Evolutionary conservation across 768 basidiomycete species (phyloP), one percentile per base, ranked within the genome.

Genomic region (Tylopilus plumbeoviolaceoides): DNA sequence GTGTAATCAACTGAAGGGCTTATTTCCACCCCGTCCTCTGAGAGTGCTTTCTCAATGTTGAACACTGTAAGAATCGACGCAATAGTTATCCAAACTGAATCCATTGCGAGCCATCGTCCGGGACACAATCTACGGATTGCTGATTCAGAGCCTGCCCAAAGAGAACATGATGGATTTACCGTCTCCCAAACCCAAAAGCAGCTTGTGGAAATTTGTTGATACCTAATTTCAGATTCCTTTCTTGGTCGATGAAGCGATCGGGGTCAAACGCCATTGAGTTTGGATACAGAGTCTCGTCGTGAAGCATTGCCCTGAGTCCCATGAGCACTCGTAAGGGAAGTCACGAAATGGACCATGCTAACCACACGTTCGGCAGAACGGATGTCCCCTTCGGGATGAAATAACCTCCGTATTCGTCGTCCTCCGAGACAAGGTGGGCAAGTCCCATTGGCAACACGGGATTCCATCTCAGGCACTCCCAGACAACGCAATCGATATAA

Each of bases 311-410:
- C 75, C 76, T 76, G 47, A 62, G 18, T 58, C 39, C 8, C 14
- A 33, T 60, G 17, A 56, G 43, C 55, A 45, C 43, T 20, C 35
- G n/a, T 5, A 38, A 18, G 27, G 66, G 47, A 30, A 60, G 59
- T 8, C 9, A 6, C 15, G 11, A n/a, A 44, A 59, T 44, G n/a
- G 18, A 38, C 1, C 17, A 27, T 56, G 42, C 65, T 54, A 50
- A 76, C 76, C 77, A 79, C n/a, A 76, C 67, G 47, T 78, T 79
- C 4, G 75, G 70, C n/a, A 79, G 56, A 17, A 79, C 57, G 4
- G 74, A 75, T 2, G 77, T 69, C 11, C 72, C 73, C 44, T 73
- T 72, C 2, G 80, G 80, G 28, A 81, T 75, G 17, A 56, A 59
- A 56, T 74, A 76, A 2, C 74, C 78, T 12, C 59, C 51, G 53